Evolutionary conservation across 148 eudicot species (phyloP).

Genomic region (Diospyros lotus): DNA sequence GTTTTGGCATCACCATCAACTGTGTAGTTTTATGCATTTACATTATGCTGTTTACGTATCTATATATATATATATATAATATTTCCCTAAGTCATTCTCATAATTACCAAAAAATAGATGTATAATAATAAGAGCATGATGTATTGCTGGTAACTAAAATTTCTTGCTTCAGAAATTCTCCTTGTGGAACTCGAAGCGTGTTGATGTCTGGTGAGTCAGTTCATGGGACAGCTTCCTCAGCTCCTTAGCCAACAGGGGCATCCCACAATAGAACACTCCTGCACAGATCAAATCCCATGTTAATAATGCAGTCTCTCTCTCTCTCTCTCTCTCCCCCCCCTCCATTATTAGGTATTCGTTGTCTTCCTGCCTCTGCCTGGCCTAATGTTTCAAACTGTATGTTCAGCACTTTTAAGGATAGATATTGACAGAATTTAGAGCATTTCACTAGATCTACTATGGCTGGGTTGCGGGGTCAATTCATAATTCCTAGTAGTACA

Average conservation of each 20-base stretch:
- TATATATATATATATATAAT: constrained; percentile 12
- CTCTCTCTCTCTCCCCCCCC: not conserved
- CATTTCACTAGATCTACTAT: no score
- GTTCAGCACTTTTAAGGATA: not conserved
- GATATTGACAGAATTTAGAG: not conserved
- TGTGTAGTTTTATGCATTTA: constrained; percentile 6
- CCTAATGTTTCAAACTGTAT: not conserved
- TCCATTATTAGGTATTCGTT: not conserved
- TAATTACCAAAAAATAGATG: constrained; percentile 15
- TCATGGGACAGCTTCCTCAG: constrained; percentile 66
- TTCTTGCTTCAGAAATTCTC: constrained; percentile 53
- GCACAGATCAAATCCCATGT: constrained; percentile 32
- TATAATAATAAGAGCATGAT: constrained; percentile 9
- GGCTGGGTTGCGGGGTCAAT: no score
- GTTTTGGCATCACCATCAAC: constrained; percentile 10
- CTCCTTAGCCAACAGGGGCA: constrained; percentile 74
- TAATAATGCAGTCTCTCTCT: no score
- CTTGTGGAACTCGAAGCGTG: constrained; percentile 90
- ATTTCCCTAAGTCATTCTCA: constrained; percentile 1
- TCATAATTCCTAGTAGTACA: no score
- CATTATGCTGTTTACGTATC: constrained; percentile 9
- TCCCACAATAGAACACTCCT: constrained; percentile 94
- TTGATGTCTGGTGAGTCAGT: constrained; percentile 67
- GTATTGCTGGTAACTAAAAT: not conserved
- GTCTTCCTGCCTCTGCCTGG: not conserved